These are phyloP conservation scores for Fabrea salina DNA, from an alignment of 169 alveolate genomes.

Conservation along the genomic window DNA sequence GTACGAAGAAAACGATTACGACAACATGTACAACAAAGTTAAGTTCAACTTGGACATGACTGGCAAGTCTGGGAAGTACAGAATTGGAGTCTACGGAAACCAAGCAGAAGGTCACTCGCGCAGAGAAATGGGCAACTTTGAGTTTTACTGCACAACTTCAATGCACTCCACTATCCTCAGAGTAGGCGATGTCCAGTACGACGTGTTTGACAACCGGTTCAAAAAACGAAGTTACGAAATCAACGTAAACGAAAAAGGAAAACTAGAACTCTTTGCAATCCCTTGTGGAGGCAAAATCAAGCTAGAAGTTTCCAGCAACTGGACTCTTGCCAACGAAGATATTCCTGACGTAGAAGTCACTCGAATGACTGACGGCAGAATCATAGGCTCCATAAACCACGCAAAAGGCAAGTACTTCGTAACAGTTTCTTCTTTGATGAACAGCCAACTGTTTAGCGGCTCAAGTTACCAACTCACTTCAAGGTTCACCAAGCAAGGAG, in stretches of 20 bases:
- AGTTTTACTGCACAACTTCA: not conserved
- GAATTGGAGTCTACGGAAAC: not conserved
- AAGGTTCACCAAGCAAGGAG: not conserved
- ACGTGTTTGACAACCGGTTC: not conserved
- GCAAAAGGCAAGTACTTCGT: conserved; percentile 1
- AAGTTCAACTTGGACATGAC: not conserved
- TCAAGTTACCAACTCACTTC: not conserved
- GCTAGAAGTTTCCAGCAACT: conserved; percentile 26
- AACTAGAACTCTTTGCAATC: not conserved
- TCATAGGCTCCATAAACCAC: not conserved
- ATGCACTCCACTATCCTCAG: not conserved
- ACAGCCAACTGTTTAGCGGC: not conserved
- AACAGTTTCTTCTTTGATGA: not conserved
- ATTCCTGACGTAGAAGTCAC: not conserved
- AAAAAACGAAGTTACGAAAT: not conserved
- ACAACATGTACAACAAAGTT: not conserved
- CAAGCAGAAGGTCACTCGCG: not conserved
- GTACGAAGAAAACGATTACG: not conserved
- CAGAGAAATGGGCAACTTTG: not conserved
- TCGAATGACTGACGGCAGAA: not conserved
- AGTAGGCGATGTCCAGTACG: not conserved
- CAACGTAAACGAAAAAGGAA: conserved; percentile 4
- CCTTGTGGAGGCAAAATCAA: conserved; percentile 22
- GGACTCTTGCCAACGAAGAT: not conserved
- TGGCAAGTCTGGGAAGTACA: not conserved